Evolutionary conservation across 2,329 filamentous ascomycete genomes (phyloP), one percentile per base, ranked within the genome.

Genomic region (Xylaria sp.): DNA sequence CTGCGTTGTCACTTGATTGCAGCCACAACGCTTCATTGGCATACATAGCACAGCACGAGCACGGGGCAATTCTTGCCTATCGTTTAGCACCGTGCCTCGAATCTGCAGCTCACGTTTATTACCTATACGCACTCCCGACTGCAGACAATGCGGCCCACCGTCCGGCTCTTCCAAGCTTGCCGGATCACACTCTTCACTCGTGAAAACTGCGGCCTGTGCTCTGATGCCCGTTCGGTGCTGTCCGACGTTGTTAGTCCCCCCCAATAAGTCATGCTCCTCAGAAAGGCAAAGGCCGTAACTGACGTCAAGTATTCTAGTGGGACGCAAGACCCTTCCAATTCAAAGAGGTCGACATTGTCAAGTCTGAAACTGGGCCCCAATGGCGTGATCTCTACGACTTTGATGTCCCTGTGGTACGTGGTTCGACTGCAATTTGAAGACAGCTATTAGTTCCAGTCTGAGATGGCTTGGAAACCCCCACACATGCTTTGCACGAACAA

Each of bases 331-430:
- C 87, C 0, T 92, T 93, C 74, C 82, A 82, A 17, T 92, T 87
- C 74, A 79, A 81, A 7, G 89, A 93, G 74, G 80, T 91, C 63
- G 83, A 93, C 72, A 86, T 93, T 49, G 86, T 90, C 77, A 82
- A 84, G 49, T 80, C 84, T 0, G 84, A 86, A 25, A 82, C 83
- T 15, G 83, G 86, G 64, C 77, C 80, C 23, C 63, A 56, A 3
- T 94, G 91, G 91, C 87, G 85, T 70, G 82, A 88, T 49, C 71
- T 92, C 1, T 94, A 94, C 72, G 90, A 93, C 60, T 91, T 93
- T 73, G 91, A 94, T 68, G 90, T 91, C 7, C 91, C 91, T 0
- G 91, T 93, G 71, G 90, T 93, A 79, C 71, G 83, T 75, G 17
- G 17, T 41, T n/a, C 19, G 23, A 40, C 27, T 35, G 9, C 29